Percentiles rank a stretch among this genome's conserved stretches.
Conservation (phyloP, 495 filamentous ascomycete genomes). For the Penicillium crystallinum region DNA sequence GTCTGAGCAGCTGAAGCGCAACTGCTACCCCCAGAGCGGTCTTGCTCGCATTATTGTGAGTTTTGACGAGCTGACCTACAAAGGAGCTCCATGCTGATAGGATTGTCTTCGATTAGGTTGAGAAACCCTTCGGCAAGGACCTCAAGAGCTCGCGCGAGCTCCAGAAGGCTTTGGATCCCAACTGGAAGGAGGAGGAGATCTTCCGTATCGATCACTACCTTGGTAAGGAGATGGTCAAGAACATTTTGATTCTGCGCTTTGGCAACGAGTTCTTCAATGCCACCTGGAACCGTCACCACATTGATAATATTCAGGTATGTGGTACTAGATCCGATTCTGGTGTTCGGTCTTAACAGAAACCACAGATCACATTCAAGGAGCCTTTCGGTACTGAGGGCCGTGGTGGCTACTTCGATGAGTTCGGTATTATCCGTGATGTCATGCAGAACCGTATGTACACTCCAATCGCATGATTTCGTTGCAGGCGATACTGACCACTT, state of each 20-base stretch:
- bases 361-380: conserved; percentile 95
- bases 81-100: not conserved
- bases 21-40: conserved; percentile 86
- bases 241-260: conserved; percentile 96
- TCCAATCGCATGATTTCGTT: not conserved
- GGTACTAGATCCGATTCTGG: too few species aligned
- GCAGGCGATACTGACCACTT: conserved; percentile 17
- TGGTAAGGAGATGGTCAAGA: conserved; percentile 99
- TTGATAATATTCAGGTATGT: conserved; percentile 80
- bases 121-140: conserved; percentile 99
- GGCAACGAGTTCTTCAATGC: conserved; percentile 99
- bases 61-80: not conserved
- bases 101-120: conserved; percentile 54
- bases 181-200: conserved; percentile 99
- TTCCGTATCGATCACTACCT: conserved; percentile 99
- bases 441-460: conserved; percentile 77
- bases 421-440: conserved; percentile 98
- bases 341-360: not conserved
- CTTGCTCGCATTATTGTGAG: conserved; percentile 89
- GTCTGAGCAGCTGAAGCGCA: conserved; percentile 92
- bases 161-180: conserved; percentile 89
- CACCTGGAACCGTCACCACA: conserved; percentile 99
- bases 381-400: conserved; percentile 99
- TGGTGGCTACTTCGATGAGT: conserved; percentile 99
- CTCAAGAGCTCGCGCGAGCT: conserved; percentile 89